phyloP scores from a whole-genome alignment of 2,329 filamentous ascomycete genomes.

The Fusarium sp. region DNA sequence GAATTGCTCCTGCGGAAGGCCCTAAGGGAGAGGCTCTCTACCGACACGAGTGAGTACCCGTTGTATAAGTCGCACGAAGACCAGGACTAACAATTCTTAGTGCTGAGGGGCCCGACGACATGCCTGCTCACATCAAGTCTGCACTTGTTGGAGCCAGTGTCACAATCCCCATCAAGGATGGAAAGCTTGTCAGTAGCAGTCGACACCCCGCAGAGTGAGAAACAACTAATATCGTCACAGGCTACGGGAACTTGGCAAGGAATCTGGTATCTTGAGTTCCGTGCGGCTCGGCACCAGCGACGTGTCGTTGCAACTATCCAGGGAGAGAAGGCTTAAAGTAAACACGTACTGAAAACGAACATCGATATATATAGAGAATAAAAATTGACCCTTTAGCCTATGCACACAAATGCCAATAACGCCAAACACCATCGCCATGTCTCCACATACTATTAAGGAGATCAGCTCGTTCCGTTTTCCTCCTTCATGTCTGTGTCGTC shows the following conservation, averaged over 20 bases:
- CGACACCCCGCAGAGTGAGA: not conserved
- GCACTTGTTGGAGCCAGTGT: constrained; percentile 89
- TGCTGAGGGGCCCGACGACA: constrained; percentile 91
- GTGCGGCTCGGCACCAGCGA: constrained; percentile 78
- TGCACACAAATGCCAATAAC: constrained; percentile 35
- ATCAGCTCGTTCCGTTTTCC: constrained; percentile 53
- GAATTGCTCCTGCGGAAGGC: constrained; percentile 84
- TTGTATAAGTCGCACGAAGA: not conserved
- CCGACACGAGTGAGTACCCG: constrained; percentile 67
- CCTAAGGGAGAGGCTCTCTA: constrained; percentile 79
- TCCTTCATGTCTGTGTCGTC: constrained; percentile 71
- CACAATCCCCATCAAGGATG: constrained; percentile 89
- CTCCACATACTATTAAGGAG: constrained; percentile 37
- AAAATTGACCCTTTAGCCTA: constrained; percentile 27
- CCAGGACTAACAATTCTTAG: constrained; percentile 48
- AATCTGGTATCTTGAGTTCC: constrained; percentile 95
- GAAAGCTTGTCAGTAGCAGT: constrained; percentile 71
- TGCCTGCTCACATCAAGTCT: constrained; percentile 97
- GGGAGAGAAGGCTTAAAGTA: constrained; percentile 71
- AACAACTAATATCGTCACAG: constrained; percentile 46
- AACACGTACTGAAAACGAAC: not conserved
- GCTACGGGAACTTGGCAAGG: constrained; percentile 81
- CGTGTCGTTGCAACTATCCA: constrained; percentile 94
- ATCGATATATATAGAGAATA: constrained; percentile 24
- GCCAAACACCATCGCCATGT: constrained; percentile 54